Evolutionary conservation across 225 moss, liverwort and hornwort genomes (phyloP).

Genomic region (Marchantia paleacea): DNA sequence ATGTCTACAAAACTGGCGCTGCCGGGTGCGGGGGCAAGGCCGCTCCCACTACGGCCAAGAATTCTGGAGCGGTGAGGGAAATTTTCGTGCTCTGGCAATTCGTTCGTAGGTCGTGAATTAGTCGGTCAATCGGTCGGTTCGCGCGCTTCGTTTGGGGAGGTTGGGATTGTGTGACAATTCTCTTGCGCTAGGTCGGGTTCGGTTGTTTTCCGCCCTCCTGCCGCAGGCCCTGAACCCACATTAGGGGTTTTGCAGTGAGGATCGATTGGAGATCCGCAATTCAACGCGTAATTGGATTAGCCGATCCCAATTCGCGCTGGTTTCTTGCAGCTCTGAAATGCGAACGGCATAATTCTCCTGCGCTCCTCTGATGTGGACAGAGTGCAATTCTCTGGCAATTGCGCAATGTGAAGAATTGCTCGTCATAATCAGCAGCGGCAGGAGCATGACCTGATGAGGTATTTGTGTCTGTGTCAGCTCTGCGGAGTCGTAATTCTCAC

Average conservation of each 20-base stretch:
- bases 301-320: neutral
- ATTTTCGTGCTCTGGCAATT: neutral
- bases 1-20: slow-evolving; percentile 82
- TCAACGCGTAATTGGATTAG: neutral
- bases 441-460: neutral
- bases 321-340: neutral
- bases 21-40: slow-evolving; percentile 78
- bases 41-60: slow-evolving; percentile 63
- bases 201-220: neutral
- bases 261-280: neutral
- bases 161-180: neutral
- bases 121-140: neutral
- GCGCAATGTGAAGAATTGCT: neutral
- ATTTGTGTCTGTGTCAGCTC: neutral
- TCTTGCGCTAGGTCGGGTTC: neutral
- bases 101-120: neutral
- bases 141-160: neutral
- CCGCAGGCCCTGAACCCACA: slow-evolving; percentile 9
- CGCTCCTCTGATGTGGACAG: neutral
- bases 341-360: neutral
- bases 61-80: slow-evolving; percentile 60
- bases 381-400: neutral
- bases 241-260: neutral
- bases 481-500: neutral
- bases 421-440: neutral